These are phyloP conservation scores for Loxodes magnus DNA, from an alignment of 73 alveolate species.

Conservation along the genomic window DNA sequence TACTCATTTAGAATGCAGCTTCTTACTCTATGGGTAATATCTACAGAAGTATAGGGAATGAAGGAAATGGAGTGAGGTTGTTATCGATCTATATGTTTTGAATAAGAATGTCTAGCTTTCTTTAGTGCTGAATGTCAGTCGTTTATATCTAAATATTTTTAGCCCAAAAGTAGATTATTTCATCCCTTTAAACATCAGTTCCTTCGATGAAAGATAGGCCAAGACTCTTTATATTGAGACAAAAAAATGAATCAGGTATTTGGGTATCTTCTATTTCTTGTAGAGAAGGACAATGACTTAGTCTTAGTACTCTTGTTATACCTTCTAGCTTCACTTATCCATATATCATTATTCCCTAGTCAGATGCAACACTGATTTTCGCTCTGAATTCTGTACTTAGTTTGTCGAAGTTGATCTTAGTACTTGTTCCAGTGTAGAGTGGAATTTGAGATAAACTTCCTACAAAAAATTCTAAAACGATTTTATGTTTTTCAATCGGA, in stretches of 20 bases:
- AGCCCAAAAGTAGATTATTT: conserved; percentile 21
- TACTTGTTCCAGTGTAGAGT: background rate
- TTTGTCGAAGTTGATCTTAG: background rate
- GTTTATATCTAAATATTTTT: conserved; percentile 8
- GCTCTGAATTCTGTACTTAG: background rate
- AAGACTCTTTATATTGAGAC: background rate
- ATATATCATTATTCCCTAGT: background rate
- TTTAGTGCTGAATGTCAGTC: conserved; percentile 13
- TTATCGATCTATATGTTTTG: conserved; percentile 32
- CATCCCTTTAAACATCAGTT: conserved; percentile 16
- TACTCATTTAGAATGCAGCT: conserved; percentile 17
- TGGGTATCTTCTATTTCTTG: background rate
- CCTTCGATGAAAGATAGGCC: conserved; percentile 19
- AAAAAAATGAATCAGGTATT: background rate
- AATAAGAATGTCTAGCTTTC: conserved; percentile 17
- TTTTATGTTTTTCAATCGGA: background rate
- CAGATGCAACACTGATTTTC: background rate
- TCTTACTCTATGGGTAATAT: conserved; percentile 12
- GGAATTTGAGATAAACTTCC: background rate
- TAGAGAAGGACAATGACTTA: background rate
- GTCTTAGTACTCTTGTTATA: background rate
- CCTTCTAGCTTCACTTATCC: conserved; percentile 2
- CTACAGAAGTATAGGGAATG: conserved; percentile 35
- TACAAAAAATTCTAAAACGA: background rate
- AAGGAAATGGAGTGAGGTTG: conserved; percentile 16